Percentiles rank a stretch among this genome's conserved stretches.
Conservation (phyloP, 2,329 filamentous ascomycete species). For the Paracoccidioides brasiliensis region DNA sequence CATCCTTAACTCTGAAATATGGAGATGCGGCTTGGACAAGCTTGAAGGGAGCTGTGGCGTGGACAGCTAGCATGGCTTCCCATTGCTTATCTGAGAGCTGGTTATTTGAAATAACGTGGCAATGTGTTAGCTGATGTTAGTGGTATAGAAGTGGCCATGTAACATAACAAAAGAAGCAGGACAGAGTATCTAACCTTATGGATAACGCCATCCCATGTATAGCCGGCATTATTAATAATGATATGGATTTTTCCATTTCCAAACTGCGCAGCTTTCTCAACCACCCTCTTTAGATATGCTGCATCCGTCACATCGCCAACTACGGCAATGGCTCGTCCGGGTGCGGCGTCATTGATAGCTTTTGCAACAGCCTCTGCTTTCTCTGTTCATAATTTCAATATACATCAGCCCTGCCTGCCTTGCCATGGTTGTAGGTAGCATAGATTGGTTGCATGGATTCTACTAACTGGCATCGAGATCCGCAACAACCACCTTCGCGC, state of each 20-base stretch:
- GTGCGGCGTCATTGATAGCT: constrained; percentile 51
- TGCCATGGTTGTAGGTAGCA: not conserved
- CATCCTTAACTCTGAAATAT: constrained; percentile 78
- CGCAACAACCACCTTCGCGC: constrained; percentile 68
- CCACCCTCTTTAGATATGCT: constrained; percentile 56
- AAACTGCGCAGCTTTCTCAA: constrained; percentile 63
- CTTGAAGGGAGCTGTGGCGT: constrained; percentile 76
- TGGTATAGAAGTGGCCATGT: not conserved
- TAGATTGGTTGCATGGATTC: constrained; percentile 1
- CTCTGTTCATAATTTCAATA: constrained; percentile 31
- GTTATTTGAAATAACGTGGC: not conserved
- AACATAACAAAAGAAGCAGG: too few relatives aligned
- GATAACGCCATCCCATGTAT: constrained; percentile 86
- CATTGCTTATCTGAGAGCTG: constrained; percentile 58
- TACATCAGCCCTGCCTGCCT: constrained; percentile 2
- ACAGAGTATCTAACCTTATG: constrained; percentile 48
- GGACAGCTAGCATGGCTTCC: constrained; percentile 74
- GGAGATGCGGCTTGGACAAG: constrained; percentile 67
- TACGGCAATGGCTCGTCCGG: constrained; percentile 56
- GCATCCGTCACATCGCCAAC: constrained; percentile 64
- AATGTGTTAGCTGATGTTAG: not conserved
- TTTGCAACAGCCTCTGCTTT: constrained; percentile 58
- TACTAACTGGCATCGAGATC: constrained; percentile 62
- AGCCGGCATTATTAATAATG: constrained; percentile 83
- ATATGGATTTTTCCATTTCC: constrained; percentile 80